These are phyloP conservation scores for Decorospora gaudefroyi DNA, from an alignment of 2,329 filamentous ascomycete species.

Conservation along the genomic window DNA sequence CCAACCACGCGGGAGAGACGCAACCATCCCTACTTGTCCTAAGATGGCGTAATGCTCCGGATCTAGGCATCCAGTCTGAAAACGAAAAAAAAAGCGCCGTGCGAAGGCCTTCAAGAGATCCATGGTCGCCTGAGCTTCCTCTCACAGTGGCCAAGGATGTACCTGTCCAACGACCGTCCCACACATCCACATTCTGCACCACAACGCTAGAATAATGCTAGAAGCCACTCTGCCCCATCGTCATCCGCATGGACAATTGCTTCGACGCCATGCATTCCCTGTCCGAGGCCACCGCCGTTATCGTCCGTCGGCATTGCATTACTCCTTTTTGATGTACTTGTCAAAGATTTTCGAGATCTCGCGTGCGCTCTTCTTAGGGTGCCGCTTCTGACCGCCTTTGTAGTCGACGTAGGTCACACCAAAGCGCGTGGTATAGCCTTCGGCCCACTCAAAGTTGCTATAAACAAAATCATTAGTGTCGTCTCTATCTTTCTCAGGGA, in stretches of 20 bases:
- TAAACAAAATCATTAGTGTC: slow-evolving; percentile 20
- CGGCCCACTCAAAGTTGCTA: slow-evolving; percentile 88
- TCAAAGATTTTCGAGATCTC: slow-evolving; percentile 73
- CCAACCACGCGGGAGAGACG: slow-evolving; percentile 6
- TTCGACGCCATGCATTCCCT: slow-evolving; percentile 13
- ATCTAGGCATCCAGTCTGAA: slow-evolving; percentile 6
- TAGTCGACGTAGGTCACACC: slow-evolving; percentile 86
- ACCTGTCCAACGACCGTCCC: slow-evolving; percentile 1
- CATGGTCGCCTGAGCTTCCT: too few species aligned
- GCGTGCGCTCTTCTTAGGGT: slow-evolving; percentile 82
- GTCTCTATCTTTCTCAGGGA: slow-evolving; percentile 1
- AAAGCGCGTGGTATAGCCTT: slow-evolving; percentile 85
- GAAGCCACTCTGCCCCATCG: slow-evolving; percentile 16
- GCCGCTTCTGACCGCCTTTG: slow-evolving; percentile 73
- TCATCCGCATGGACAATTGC: slow-evolving; percentile 5
- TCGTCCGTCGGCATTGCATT: slow-evolving; percentile 15
- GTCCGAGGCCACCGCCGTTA: slow-evolving; percentile 8
- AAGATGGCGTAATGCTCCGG: slow-evolving; percentile 21
- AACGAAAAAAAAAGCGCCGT: not conserved
- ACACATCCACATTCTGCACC: slow-evolving; percentile 1
- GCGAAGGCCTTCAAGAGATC: too few species aligned
- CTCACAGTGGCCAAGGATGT: too few species aligned
- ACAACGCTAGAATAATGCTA: slow-evolving; percentile 32
- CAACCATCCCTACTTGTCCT: slow-evolving; percentile 14
- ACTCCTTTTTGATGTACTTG: slow-evolving; percentile 67